Evolutionary conservation across 2,329 filamentous ascomycete species (phyloP).

Genomic region (Exophiala alcalophila): DNA sequence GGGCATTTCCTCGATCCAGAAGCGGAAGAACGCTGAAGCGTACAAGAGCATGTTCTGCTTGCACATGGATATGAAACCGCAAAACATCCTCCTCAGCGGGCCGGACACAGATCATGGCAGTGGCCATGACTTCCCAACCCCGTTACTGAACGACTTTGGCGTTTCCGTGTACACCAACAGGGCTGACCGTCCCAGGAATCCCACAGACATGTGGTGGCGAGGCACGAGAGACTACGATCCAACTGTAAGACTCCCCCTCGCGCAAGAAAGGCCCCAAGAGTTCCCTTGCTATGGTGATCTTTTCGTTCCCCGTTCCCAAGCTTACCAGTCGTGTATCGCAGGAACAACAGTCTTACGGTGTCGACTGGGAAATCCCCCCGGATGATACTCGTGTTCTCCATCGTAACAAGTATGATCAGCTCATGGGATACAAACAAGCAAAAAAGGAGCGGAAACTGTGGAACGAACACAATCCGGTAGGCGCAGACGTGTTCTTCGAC

Average conservation of each 20-base stretch:
- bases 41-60: constrained; percentile 59
- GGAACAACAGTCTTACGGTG: constrained; percentile 20
- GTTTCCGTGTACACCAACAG: constrained; percentile 4
- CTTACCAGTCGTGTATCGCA: constrained; percentile 1
- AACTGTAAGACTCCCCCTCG: not conserved
- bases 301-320: constrained; percentile 1
- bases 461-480: not conserved
- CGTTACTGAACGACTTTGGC: constrained; percentile 14
- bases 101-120: constrained; percentile 3
- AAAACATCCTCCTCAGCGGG: constrained; percentile 74
- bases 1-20: not conserved
- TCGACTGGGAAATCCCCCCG: constrained; percentile 15
- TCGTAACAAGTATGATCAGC: not conserved
- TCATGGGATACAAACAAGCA: constrained; percentile 3
- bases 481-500: constrained; percentile 8
- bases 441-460: not conserved
- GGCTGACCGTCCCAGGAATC: constrained; percentile 12
- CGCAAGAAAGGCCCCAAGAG: not conserved
- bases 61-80: constrained; percentile 92
- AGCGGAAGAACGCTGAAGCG: not conserved
- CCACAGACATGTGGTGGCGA: constrained; percentile 5
- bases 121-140: constrained; percentile 14
- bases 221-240: not conserved
- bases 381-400: not conserved
- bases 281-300: not conserved